Evolutionary conservation across 2,329 filamentous ascomycete genomes (phyloP).

Genomic region (Amauroascus verrucosus): DNA sequence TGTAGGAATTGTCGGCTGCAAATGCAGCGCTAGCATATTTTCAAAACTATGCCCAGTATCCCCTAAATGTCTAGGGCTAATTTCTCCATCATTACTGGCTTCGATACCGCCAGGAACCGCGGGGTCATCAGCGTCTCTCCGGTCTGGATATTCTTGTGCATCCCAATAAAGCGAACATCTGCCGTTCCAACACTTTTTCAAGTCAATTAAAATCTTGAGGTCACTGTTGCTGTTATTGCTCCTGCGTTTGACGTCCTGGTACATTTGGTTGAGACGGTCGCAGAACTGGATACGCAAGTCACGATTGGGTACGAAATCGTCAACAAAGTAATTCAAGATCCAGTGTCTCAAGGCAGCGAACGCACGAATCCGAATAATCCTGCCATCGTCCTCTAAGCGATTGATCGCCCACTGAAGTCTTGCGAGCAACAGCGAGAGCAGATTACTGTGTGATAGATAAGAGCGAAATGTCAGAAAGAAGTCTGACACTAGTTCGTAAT

Average conservation of each 20-base stretch:
- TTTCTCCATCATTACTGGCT: constrained; percentile 46
- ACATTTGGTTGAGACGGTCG: constrained; percentile 59
- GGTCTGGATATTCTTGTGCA: constrained; percentile 53
- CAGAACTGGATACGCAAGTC: constrained; percentile 69
- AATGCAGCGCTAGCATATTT: not conserved
- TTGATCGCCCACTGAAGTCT: constrained; percentile 78
- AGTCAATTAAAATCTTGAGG: constrained; percentile 79
- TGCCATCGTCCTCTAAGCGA: constrained; percentile 69
- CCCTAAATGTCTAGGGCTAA: constrained; percentile 8
- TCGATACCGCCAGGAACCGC: constrained; percentile 67
- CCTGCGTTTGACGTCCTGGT: constrained; percentile 43
- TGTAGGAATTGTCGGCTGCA: not conserved
- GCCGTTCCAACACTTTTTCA: constrained; percentile 95
- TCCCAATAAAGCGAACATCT: constrained; percentile 90
- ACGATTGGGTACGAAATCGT: constrained; percentile 77
- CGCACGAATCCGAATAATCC: constrained; percentile 87
- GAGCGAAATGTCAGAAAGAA: constrained; percentile 93
- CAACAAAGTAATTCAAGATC: constrained; percentile 95
- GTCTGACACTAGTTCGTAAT: constrained; percentile 93
- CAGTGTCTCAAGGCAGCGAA: constrained; percentile 94
- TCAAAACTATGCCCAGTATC: not conserved
- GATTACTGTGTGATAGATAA: constrained; percentile 65
- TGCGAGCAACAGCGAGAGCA: constrained; percentile 75
- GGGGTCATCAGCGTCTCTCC: constrained; percentile 50
- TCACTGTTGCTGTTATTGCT: constrained; percentile 49